Conservation (phyloP, 176 grass and related monocot species). For the Eremochloa ophiuroides region DNA sequence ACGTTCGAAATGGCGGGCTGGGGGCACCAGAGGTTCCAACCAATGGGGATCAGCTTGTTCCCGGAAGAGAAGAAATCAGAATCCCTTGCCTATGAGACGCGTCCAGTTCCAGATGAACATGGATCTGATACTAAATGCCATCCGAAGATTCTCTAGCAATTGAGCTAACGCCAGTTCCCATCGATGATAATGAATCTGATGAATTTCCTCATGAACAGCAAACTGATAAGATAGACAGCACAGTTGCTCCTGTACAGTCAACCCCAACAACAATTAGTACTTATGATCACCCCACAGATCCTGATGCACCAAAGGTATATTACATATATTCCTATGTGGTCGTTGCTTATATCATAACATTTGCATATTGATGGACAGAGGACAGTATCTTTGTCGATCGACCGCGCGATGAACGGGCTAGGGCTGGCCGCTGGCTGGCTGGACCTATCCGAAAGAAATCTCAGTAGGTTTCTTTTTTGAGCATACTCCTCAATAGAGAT, state of each 20-base stretch:
- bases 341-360: slow-evolving; percentile 8
- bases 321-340: slow-evolving; percentile 10
- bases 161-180: slow-evolving; percentile 26
- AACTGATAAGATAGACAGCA: slow-evolving; percentile 25
- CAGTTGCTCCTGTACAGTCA: slow-evolving; percentile 31
- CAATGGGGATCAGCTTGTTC: slow-evolving; percentile 25
- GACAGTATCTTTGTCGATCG: neutral
- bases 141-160: slow-evolving; percentile 28
- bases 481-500: too few species aligned
- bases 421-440: too few species aligned
- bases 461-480: too few species aligned
- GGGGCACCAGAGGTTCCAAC: slow-evolving; percentile 19
- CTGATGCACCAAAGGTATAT: slow-evolving; percentile 47
- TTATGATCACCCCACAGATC: slow-evolving; percentile 12
- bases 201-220: slow-evolving; percentile 45
- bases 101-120: slow-evolving; percentile 35
- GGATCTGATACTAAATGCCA: slow-evolving; percentile 23
- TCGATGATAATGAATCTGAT: slow-evolving; percentile 30
- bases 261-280: slow-evolving; percentile 13
- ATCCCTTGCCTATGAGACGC: slow-evolving; percentile 15
- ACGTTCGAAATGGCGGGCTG: slow-evolving; percentile 22
- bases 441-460: too few species aligned
- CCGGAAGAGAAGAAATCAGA: slow-evolving; percentile 43
- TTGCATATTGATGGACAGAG: slow-evolving; percentile 14
- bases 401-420: too few species aligned